Conservation (phyloP, 2,329 filamentous ascomycete genomes). For the Fusarium caatingaense region DNA sequence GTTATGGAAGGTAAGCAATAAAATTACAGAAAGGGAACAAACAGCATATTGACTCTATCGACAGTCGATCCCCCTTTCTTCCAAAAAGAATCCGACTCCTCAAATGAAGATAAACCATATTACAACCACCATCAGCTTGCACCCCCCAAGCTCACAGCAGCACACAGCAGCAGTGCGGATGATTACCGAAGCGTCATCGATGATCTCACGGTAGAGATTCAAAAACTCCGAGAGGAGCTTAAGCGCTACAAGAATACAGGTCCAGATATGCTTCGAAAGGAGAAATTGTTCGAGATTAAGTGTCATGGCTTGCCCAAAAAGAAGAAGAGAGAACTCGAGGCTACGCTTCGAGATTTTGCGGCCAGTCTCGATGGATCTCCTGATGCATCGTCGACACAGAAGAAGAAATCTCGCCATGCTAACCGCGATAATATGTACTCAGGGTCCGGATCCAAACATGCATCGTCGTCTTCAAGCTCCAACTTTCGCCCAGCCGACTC, state of each 20-base stretch:
- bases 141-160: conserved; percentile 49
- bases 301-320: conserved; percentile 77
- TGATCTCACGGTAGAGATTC: conserved; percentile 86
- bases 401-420: conserved; percentile 55
- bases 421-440: conserved; percentile 56
- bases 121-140: conserved; percentile 40
- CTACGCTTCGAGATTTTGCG: conserved; percentile 77
- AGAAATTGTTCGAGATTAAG: conserved; percentile 86
- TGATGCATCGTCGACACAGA: conserved; percentile 55
- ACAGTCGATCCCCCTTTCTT: conserved; percentile 66
- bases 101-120: conserved; percentile 57
- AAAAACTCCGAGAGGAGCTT: conserved; percentile 78
- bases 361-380: conserved; percentile 67
- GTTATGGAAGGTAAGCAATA: conserved; percentile 60
- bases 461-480: conserved; percentile 64
- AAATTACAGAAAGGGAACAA: not conserved
- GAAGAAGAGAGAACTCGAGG: conserved; percentile 82
- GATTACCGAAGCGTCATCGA: conserved; percentile 88
- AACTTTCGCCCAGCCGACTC: conserved; percentile 68
- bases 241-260: conserved; percentile 76
- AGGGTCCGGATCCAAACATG: conserved; percentile 61
- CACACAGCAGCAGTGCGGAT: conserved; percentile 72
- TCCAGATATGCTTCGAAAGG: conserved; percentile 74
- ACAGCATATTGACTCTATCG: conserved; percentile 5
- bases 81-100: conserved; percentile 64